These are phyloP conservation scores for Metschnikowia bowlesiae DNA, from an alignment of 805 yeast species.

Conservation along the genomic window DNA sequence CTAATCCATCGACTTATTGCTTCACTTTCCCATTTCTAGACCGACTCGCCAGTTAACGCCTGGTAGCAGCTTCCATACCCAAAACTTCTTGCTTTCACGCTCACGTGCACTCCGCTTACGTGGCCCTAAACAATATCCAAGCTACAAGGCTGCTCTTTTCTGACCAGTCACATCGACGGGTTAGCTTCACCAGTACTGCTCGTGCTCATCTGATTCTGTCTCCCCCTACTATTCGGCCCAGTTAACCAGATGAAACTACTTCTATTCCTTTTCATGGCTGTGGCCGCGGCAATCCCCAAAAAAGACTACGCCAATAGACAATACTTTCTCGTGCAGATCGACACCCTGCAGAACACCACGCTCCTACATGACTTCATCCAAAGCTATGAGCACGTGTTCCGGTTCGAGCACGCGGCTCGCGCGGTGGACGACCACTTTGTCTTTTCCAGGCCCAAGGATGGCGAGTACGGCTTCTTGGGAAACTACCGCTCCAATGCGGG, in stretches of 20 bases:
- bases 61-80: no score
- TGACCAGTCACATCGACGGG: no score
- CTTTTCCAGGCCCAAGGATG: constrained; percentile 49
- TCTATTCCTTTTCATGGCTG: constrained; percentile 5
- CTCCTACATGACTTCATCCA: constrained; percentile 33
- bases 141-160: no score
- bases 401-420: constrained; percentile 60
- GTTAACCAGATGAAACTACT: constrained; percentile 8
- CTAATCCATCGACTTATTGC: no score
- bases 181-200: no score
- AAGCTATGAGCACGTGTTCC: constrained; percentile 32
- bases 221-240: no score
- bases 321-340: constrained; percentile 62
- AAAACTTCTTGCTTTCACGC: no score
- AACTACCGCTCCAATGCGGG: constrained; percentile 29
- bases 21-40: no score
- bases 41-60: no score
- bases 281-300: constrained; percentile 11
- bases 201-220: no score
- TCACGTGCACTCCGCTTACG: no score
- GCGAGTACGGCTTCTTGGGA: constrained; percentile 33
- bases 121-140: no score
- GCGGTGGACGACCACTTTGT: constrained; percentile 62
- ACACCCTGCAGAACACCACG: constrained; percentile 20
- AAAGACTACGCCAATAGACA: constrained; percentile 48